These are phyloP conservation scores for Barnettozyma pratensis DNA, from an alignment of 805 yeast genomes.

Conservation along the genomic window DNA sequence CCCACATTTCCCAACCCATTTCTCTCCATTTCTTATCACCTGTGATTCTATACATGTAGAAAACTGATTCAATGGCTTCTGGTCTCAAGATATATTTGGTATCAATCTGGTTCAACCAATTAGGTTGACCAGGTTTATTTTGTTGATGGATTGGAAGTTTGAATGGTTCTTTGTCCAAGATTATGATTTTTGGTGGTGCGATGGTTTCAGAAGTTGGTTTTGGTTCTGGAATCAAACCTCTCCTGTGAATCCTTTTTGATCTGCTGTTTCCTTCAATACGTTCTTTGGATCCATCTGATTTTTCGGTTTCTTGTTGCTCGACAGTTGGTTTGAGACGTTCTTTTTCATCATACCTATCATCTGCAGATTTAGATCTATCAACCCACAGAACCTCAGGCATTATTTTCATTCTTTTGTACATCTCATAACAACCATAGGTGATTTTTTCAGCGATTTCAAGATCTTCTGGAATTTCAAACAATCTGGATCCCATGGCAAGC, in stretches of 20 bases:
- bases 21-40: slow-evolving; percentile 55
- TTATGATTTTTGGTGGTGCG: background rate
- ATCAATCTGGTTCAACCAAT: slow-evolving; percentile 30
- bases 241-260: slow-evolving; percentile 8
- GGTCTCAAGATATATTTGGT: slow-evolving; percentile 48
- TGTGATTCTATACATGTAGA: slow-evolving; percentile 53
- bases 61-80: slow-evolving; percentile 56
- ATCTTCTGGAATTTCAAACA: slow-evolving; percentile 33
- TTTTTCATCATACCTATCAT: slow-evolving; percentile 21
- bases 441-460: slow-evolving; percentile 37
- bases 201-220: background rate
- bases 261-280: background rate
- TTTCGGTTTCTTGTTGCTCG: too few relatives aligned
- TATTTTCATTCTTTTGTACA: slow-evolving; percentile 35
- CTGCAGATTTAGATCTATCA: slow-evolving; percentile 19
- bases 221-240: background rate
- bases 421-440: slow-evolving; percentile 44
- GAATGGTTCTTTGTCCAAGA: background rate
- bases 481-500: slow-evolving; percentile 41
- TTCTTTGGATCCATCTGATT: too few relatives aligned
- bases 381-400: slow-evolving; percentile 40
- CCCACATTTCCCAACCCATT: slow-evolving; percentile 46
- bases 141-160: background rate
- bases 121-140: slow-evolving; percentile 21
- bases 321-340: slow-evolving; percentile 4